Evolutionary conservation across 139 green algal genomes (phyloP), one percentile per base, ranked within the genome.

Genomic region (Coelastrella sp.): DNA sequence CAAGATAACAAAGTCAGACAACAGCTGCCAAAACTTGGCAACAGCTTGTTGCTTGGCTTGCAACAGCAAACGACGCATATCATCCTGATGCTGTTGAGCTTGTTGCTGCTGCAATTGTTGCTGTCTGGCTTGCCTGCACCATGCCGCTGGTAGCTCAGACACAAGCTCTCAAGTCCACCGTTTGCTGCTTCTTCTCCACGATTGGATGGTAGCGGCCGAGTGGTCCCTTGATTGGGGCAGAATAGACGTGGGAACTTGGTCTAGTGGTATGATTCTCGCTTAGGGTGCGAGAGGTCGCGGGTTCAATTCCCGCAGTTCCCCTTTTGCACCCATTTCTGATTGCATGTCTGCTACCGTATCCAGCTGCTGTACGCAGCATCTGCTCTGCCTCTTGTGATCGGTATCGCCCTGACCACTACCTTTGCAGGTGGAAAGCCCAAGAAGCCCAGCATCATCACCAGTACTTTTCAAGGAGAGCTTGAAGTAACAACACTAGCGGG

Each of bases 381-480:
- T 70, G 6, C 63, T 3, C 63, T 70, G 15, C 9, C 63, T 70
- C 15, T 14, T 70, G 12, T 70, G 12, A 22, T 70, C 4, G 63
- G 15, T 70, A 4, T 70, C 12, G 3, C 15, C 5, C 63, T 70
- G 63, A 14, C 63, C 15, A 14, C 15, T 70, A 15, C 3, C 63
- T 70, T 14, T 70, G 59, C 81, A 87, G 94, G 91, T 8, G 97
- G 95, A 74, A 98, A 97, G 93, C 92, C 95, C 63, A 97, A 97
- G 84, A 94, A 95, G 83, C 90, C 87, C 24, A 96, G 87, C 90
- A 95, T 99, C 89, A 97, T 99, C 93, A 98, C 96, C 10, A 68
- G 95, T 60, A 98, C 95, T 94, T 98, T 99, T 90, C 97, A 98
- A 93, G 98, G 97, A 15, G 95, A 99, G 92, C 90, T 99, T 76